Evolutionary conservation across 768 basidiomycete species (phyloP), one percentile per base, ranked within the genome.

Genomic region (Russula lepida): DNA sequence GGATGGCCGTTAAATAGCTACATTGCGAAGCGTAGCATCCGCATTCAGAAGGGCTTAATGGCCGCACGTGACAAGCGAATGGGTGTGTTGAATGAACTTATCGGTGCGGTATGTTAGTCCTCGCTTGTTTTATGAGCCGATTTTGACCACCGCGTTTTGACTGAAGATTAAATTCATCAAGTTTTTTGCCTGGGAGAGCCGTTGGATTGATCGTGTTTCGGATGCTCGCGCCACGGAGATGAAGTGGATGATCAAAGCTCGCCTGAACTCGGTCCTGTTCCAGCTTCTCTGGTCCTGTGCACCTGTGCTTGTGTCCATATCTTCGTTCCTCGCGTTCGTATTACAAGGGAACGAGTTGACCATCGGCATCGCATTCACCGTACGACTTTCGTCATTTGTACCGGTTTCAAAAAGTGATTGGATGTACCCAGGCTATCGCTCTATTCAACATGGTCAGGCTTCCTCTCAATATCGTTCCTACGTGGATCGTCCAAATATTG

Each of bases 371-470:
- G 94, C 95, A 0, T 95, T 95, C 69, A 95, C 94, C 47, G 86
- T 86, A 46, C 37, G 82, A 75, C 41, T 6, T 28, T 54, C 21
- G n/a, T 47, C 4, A 9, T 32, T 7, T 13, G 19, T 15, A 58
- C 19, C 37, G 33, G 19, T 35, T 37, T 50, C 12, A 41, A n/a
- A 54, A 28, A 21, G 32, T 37, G 33, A 62, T 41, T 28, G 56
- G 28, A 53, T 23, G 4, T 1, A 13, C 21, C 2, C 53, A 86
- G 81, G 78, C 92, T 0, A 88, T 97, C 37, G 82, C 91, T 0
- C 71, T 95, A 46, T 95, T 95, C 72, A 78, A 78, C 49, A 93
- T 97, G 93, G 78, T 97, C 67, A 80, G 86, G 33, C 70, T 77
- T 21, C 92, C 92, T 0, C 74, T 94, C 49, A 89, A 89, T 66